These are phyloP conservation scores for Calophaca sinica DNA, from an alignment of 306 rosid genomes.

Conservation along the genomic window DNA sequence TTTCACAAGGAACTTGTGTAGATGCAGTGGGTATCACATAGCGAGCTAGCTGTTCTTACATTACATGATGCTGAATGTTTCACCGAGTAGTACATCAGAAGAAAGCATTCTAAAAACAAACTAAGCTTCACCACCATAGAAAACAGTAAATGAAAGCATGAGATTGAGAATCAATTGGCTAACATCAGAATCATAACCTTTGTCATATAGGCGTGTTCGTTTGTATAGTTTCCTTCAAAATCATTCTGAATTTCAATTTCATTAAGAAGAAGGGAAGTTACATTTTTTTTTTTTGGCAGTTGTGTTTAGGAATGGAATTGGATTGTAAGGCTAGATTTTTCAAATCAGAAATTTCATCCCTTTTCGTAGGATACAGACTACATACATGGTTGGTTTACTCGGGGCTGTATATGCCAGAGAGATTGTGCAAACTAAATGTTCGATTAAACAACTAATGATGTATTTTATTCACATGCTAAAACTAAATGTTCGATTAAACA, in stretches of 20 bases:
- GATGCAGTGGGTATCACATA: no score
- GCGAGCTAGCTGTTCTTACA: no score
- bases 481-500: no score
- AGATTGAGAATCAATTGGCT: not conserved
- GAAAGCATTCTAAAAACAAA: not conserved
- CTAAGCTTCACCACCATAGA: not conserved
- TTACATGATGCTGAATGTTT: no score
- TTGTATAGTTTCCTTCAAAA: not conserved
- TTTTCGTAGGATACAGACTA: no score
- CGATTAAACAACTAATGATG: no score
- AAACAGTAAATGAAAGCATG: not conserved
- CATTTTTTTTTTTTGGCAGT: not conserved
- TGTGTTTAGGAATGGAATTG: not conserved
- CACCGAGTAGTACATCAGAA: not conserved
- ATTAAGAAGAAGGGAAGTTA: not conserved
- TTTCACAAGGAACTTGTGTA: no score
- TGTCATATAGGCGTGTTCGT: not conserved
- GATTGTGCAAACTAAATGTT: no score
- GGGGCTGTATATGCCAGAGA: no score
- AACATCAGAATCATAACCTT: not conserved
- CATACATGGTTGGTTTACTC: no score
- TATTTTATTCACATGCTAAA: no score
- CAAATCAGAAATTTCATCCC: no score
- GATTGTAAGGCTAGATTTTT: not conserved
- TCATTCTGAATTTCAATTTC: not conserved